Evolutionary conservation across 306 rosid genomes (phyloP).

Genomic region (Styphnolobium japonicum): DNA sequence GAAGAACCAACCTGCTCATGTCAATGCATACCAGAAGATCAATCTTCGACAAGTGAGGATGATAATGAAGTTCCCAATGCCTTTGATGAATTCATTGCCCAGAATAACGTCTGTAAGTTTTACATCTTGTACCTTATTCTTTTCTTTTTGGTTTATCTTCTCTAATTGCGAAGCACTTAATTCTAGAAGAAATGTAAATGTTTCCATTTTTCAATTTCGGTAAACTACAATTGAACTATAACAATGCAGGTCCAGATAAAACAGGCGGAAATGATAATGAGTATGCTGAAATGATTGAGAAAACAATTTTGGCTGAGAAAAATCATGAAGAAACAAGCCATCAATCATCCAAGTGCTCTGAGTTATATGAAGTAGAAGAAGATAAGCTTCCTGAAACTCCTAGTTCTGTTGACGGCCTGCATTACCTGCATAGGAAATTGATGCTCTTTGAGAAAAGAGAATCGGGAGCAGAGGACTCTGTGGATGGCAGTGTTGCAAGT

Average conservation of each 20-base stretch:
- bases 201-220: neutral
- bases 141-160: neutral
- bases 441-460: constrained; percentile 47
- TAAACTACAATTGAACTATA: neutral
- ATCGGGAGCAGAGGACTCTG: constrained; percentile 46
- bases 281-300: constrained; percentile 17
- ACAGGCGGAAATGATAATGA: constrained; percentile 1
- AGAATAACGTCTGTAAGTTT: constrained; percentile 44
- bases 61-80: constrained; percentile 39
- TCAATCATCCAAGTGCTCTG: constrained; percentile 30
- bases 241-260: constrained; percentile 29
- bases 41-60: constrained; percentile 38
- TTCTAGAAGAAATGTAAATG: neutral
- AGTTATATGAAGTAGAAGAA: constrained; percentile 47
- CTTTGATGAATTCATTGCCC: constrained; percentile 40
- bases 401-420: constrained; percentile 38
- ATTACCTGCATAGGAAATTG: constrained; percentile 38
- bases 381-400: constrained; percentile 65
- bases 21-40: constrained; percentile 36
- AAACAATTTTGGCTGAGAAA: constrained; percentile 25
- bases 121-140: neutral
- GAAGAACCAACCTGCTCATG: constrained; percentile 26
- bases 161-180: neutral
- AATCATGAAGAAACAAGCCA: constrained; percentile 30
- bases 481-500: constrained; percentile 52